Conservation (phyloP, 148 eudicot species). For the Cornus controversa region DNA sequence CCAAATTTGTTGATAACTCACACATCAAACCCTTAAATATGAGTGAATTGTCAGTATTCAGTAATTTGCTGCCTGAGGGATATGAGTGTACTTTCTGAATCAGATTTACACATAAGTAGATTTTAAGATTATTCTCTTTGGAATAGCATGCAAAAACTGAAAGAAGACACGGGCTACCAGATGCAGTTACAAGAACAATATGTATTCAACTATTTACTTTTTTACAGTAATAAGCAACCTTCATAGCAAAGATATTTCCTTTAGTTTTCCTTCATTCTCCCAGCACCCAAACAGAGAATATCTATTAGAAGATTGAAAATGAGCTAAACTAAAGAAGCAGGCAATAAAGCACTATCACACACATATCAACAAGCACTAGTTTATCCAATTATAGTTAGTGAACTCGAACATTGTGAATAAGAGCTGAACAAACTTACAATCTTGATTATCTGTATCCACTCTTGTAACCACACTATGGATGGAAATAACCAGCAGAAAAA, state of each 20-base stretch:
- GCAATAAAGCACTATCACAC: neutral
- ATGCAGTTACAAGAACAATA: neutral
- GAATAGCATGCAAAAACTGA: neutral
- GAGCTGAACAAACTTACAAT: conserved; percentile 36
- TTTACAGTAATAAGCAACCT: too few relatives aligned
- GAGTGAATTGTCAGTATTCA: too few relatives aligned
- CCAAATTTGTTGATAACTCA: neutral
- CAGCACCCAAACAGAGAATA: neutral
- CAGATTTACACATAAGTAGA: neutral
- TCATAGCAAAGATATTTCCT: neutral
- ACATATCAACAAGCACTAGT: neutral
- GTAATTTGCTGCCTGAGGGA: too few relatives aligned
- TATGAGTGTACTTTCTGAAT: too few relatives aligned
- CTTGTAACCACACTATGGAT: conserved; percentile 16
- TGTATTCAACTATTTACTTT: neutral
- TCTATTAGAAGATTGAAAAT: neutral
- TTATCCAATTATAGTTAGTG: neutral
- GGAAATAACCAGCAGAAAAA: conserved; percentile 27
- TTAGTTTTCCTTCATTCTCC: neutral
- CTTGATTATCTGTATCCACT: conserved; percentile 29
- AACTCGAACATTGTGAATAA: neutral
- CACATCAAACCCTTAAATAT: too few relatives aligned
- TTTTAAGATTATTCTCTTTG: neutral
- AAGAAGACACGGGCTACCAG: too few relatives aligned
- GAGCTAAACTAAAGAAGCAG: neutral